Evolutionary conservation across 306 rosid species (phyloP), one percentile per base, ranked within the genome.

Genomic region (Corylus heterophylla): DNA sequence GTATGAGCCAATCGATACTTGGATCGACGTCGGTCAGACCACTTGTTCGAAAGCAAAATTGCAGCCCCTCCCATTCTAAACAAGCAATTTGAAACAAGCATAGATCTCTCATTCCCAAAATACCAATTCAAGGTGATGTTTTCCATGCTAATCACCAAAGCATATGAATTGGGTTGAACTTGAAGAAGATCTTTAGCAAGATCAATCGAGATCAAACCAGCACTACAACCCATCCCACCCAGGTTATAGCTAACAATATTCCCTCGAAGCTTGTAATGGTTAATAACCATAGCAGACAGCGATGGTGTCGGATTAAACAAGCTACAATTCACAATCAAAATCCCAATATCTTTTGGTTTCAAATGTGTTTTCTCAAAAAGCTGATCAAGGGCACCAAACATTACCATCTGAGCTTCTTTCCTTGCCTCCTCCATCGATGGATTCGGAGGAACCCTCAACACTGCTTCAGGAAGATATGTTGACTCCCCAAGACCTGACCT

Each of bases 191-290:
- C 86, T 71, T 86, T 90, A 3, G 94, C 92, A 39, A 90, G 90
- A 85, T 88, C 90, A 45, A 90, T 86, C 0, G 92, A 84, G 82
- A 90, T 86, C 85, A 88, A 77, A 75, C 94, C 90, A 56, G 94
- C 94, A 85, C 94, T 84, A 63, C 94, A 88, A 2, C 94, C 94
- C 94, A 90, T 90, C 50, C 92, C 92, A 5, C 90, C 90, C 11
- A 90, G 87, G 75, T 88, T 90, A 61, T 80, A 90, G 64, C 88
- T 90, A 54, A 79, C 20, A 37, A 88, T 75, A 71, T 90, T 90
- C 54, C 92, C 89, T 20, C 88, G 74, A 72, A 90, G 89, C 84
- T 88, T 90, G 64, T 88, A 90, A 54, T 88, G 92, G 71, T 90
- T 88, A 59, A 90, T 76, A 64, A 90, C 72, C 92, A 88, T 88